These are phyloP conservation scores for Tolypocladium tundrense DNA, from an alignment of 2,329 filamentous ascomycete species.

Conservation along the genomic window DNA sequence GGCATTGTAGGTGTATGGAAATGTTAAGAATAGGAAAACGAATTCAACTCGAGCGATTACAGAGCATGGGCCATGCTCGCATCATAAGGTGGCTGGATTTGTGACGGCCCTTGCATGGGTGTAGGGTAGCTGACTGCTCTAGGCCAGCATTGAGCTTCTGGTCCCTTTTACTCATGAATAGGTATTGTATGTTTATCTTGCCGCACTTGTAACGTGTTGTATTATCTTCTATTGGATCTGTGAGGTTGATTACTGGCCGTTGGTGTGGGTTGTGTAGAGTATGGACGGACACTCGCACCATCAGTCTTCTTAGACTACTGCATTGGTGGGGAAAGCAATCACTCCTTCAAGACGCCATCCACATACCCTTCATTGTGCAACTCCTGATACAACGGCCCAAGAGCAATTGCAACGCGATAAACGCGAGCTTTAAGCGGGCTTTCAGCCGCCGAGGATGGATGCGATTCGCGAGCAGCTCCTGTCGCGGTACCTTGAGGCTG, in stretches of 20 bases:
- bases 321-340: not conserved
- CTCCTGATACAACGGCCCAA: not conserved
- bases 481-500: constrained; percentile 13
- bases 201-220: not conserved
- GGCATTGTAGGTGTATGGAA: constrained; percentile 88
- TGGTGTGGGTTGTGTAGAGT: not conserved
- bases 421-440: not conserved
- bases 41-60: not conserved
- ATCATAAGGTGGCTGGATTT: no score
- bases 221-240: not conserved
- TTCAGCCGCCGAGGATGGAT: constrained; percentile 6
- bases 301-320: no score
- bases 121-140: not conserved
- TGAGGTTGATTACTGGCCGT: not conserved
- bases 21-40: constrained; percentile 33
- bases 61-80: not conserved
- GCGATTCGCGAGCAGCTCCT: constrained; percentile 11
- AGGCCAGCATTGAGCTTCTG: not conserved
- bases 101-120: not conserved
- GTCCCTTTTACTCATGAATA: not conserved
- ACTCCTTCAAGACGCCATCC: not conserved
- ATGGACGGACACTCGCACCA: no score
- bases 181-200: no score
- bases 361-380: not conserved
- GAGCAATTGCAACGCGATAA: no score